Evolutionary conservation across 2,329 filamentous ascomycete species (phyloP).

Genomic region (Colletotrichum navitas): DNA sequence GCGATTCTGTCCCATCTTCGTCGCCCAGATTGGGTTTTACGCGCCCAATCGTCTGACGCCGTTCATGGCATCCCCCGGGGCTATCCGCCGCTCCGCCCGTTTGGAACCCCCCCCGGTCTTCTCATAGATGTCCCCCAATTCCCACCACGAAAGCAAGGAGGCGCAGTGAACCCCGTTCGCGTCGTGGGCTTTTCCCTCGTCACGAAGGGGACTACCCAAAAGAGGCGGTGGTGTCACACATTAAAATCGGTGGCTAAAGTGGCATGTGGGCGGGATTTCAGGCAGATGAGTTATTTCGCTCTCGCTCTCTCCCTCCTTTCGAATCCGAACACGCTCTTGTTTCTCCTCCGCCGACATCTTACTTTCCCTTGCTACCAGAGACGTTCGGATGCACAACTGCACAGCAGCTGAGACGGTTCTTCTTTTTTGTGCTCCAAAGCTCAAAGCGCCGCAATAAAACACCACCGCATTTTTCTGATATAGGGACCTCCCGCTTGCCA

Average conservation of each 20-base stretch:
- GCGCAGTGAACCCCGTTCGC: conserved; percentile 33
- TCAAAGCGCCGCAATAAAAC: conserved; percentile 14
- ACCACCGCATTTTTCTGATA: conserved; percentile 2
- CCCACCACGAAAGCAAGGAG: conserved; percentile 37
- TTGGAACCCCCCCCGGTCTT: conserved; percentile 22
- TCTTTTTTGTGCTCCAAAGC: background rate
- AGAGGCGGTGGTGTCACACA: conserved; percentile 11
- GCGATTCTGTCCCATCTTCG: conserved; percentile 4
- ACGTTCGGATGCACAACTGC: background rate
- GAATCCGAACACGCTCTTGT: conserved; percentile 5
- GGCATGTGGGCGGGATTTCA: conserved; percentile 24
- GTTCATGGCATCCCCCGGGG: conserved; percentile 12
- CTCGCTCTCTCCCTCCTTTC: background rate
- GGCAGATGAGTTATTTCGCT: conserved; percentile 6
- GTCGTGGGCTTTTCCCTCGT: conserved; percentile 17
- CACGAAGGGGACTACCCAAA: background rate
- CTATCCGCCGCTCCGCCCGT: conserved; percentile 29
- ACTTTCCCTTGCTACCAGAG: conserved; percentile 7
- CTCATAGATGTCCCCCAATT: background rate
- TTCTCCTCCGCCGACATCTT: conserved; percentile 8
- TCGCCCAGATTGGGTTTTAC: conserved; percentile 12
- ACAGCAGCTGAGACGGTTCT: background rate
- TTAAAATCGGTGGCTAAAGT: conserved; percentile 21
- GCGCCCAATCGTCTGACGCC: conserved; percentile 34
- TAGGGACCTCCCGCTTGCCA: conserved; percentile 12